These are phyloP conservation scores for Guillardia theta DNA, from an alignment of 78 protist species.

Conservation along the genomic window DNA sequence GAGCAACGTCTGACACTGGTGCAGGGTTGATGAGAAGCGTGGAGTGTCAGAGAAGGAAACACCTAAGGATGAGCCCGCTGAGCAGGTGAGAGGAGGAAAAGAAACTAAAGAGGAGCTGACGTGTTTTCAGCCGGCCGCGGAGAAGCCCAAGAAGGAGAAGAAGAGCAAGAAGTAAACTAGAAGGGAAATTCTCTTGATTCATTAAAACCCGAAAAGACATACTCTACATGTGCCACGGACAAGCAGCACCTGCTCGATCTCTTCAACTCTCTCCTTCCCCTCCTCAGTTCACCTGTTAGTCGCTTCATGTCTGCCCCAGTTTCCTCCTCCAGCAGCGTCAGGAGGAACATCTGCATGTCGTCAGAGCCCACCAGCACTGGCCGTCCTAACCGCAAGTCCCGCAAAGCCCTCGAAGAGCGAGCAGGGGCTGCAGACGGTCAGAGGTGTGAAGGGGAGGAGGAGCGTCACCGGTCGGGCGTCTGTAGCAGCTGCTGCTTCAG, in stretches of 20 bases:
- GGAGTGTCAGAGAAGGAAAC: neutral
- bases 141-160: neutral
- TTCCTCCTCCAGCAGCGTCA: too few relatives aligned
- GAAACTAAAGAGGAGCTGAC: neutral
- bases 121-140: too few relatives aligned
- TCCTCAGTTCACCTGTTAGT: neutral
- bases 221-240: neutral
- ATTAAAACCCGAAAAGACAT: too few relatives aligned
- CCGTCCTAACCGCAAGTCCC: neutral
- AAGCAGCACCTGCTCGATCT: neutral
- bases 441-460: too few relatives aligned
- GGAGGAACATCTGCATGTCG: neutral
- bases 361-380: neutral
- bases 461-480: slow-evolving; percentile 3
- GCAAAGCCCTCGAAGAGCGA: slow-evolving; percentile 29
- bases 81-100: neutral
- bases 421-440: too few relatives aligned
- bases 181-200: too few relatives aligned
- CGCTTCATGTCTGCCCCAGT: too few relatives aligned
- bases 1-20: neutral
- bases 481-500: neutral
- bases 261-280: neutral
- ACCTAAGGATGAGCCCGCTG: neutral
- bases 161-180: too few relatives aligned
- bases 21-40: slow-evolving; percentile 10